Percentiles rank a stretch among this genome's conserved stretches.
These are phyloP conservation scores for Cytospora chrysosperma DNA, from an alignment of 2,329 filamentous ascomycete genomes.

Conservation along the genomic window DNA sequence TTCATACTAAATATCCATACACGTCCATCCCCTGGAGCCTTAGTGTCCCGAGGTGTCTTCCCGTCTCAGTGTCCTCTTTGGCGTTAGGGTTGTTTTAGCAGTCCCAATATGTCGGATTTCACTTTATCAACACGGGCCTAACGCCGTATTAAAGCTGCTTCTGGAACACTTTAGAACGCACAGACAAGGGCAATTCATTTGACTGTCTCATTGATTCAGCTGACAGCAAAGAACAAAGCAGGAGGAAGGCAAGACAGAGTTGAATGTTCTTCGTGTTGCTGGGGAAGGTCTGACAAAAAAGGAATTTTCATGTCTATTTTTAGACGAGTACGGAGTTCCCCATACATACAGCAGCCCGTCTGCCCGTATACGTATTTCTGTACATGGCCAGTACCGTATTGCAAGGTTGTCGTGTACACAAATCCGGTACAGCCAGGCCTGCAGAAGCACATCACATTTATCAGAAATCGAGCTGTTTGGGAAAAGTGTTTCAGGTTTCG, in stretches of 20 bases:
- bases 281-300: neutral
- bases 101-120: conserved; percentile 7
- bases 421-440: neutral
- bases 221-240: neutral
- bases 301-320: neutral
- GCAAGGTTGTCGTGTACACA: too few species aligned
- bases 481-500: neutral
- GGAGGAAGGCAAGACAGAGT: neutral
- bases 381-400: too few species aligned
- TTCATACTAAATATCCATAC: neutral
- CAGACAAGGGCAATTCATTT: neutral
- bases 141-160: conserved; percentile 9
- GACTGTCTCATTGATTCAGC: neutral
- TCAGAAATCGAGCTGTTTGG: neutral
- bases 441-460: neutral
- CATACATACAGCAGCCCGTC: neutral
- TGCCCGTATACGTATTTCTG: too few species aligned
- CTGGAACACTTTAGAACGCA: conserved; percentile 8
- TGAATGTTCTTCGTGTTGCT: neutral
- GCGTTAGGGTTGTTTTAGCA: neutral
- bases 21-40: neutral
- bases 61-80: neutral
- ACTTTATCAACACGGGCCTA: neutral
- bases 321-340: neutral
- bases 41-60: neutral